These are phyloP conservation scores for Paspalum notatum DNA, from an alignment of 176 grass and related monocot species.

Conservation along the genomic window DNA sequence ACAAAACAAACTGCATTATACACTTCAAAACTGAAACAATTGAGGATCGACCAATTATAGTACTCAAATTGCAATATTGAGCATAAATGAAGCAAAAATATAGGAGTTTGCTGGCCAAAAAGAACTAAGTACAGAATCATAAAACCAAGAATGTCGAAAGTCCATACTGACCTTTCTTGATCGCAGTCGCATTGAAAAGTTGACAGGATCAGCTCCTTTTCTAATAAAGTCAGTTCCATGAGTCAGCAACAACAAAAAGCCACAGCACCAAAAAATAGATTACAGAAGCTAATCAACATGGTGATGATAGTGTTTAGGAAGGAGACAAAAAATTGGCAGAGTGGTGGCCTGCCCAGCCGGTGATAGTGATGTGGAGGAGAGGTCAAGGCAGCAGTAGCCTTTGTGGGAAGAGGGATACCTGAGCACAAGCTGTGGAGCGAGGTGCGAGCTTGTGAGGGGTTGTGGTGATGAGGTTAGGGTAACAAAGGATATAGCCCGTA, in stretches of 20 bases:
- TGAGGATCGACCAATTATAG: conserved; percentile 1
- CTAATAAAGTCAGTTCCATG: conserved; percentile 52
- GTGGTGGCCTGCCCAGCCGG: too few relatives aligned
- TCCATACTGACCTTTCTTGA: conserved; percentile 65
- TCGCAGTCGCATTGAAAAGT: conserved; percentile 57
- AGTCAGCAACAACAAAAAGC: conserved; percentile 28
- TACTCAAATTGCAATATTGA: conserved; percentile 14
- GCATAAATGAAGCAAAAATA: conserved; percentile 8
- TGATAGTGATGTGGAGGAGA: too few relatives aligned
- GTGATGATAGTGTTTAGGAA: too few relatives aligned
- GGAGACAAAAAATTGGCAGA: too few relatives aligned
- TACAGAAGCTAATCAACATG: background rate
- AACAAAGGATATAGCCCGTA: too few relatives aligned
- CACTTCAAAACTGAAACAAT: background rate
- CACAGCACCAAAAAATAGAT: conserved; percentile 14
- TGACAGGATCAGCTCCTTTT: conserved; percentile 52
- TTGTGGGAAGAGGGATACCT: too few relatives aligned
- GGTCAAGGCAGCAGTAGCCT: too few relatives aligned
- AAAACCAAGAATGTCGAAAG: conserved; percentile 29
- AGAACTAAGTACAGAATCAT: background rate
- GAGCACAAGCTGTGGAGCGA: too few relatives aligned
- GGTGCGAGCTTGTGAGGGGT: too few relatives aligned
- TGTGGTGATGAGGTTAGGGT: too few relatives aligned
- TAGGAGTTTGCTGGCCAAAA: background rate
- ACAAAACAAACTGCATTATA: conserved; percentile 19